Conservation (phyloP, 176 grass and related monocot species). For the Otatea glauca region DNA sequence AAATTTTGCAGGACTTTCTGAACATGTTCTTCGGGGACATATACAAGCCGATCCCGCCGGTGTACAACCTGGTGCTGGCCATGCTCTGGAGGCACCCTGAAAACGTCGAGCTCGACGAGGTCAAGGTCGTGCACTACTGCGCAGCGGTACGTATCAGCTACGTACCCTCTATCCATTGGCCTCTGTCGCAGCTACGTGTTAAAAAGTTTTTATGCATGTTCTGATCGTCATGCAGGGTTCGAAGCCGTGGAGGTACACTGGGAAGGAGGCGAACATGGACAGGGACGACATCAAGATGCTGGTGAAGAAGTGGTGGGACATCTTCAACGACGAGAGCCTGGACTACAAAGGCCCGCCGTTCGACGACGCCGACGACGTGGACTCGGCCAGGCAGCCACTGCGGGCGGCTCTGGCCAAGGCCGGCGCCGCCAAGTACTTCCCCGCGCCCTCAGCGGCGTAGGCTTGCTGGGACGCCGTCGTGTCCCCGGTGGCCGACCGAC, state of each 20-base stretch:
- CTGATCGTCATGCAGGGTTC: constrained; percentile 47
- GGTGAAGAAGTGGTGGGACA: constrained; percentile 64
- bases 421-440: constrained; percentile 36
- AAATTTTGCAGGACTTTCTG: constrained; percentile 65
- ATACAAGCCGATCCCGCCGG: constrained; percentile 60
- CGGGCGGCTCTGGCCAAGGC: constrained; percentile 37
- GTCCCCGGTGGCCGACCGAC: not conserved
- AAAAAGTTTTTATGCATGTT: not conserved
- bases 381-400: constrained; percentile 21
- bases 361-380: not conserved
- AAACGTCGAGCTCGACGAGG: constrained; percentile 57
- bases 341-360: constrained; percentile 51
- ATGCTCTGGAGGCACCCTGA: constrained; percentile 93
- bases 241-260: constrained; percentile 83
- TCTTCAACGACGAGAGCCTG: constrained; percentile 64
- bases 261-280: constrained; percentile 81
- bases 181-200: no score
- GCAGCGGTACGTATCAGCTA: constrained; percentile 50
- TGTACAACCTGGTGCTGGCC: constrained; percentile 81
- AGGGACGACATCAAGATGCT: constrained; percentile 68
- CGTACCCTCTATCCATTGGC: not conserved
- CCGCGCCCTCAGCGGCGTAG: constrained; percentile 69
- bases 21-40: constrained; percentile 76
- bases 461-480: not conserved
- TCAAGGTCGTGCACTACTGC: constrained; percentile 94